Evolutionary conservation across 495 filamentous ascomycete genomes (phyloP).

Genomic region (Annulohypoxylon nitens): DNA sequence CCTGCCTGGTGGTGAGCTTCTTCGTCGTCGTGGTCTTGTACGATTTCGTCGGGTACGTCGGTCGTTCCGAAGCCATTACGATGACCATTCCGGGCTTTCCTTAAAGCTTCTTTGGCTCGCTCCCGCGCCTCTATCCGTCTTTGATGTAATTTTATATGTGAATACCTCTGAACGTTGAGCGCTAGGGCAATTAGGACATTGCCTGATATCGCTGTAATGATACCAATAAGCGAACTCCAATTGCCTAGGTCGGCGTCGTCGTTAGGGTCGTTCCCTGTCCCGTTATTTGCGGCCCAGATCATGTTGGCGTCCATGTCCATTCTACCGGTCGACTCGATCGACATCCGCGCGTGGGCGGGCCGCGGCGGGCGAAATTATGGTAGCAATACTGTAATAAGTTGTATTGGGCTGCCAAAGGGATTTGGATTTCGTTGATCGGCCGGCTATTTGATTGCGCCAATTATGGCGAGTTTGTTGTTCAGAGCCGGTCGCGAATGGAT

Average conservation of each 20-base stretch:
- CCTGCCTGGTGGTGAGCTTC: slow-evolving; percentile 55
- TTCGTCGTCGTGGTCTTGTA: slow-evolving; percentile 47
- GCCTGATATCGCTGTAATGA: slow-evolving; percentile 88
- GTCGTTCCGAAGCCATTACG: slow-evolving; percentile 47
- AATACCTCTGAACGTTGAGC: slow-evolving; percentile 96
- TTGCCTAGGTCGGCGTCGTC: slow-evolving; percentile 67
- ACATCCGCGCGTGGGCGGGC: slow-evolving; percentile 33
- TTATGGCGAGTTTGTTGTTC: slow-evolving; percentile 31
- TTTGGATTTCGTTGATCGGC: slow-evolving; percentile 10
- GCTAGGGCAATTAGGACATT: slow-evolving; percentile 95
- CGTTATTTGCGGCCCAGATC: slow-evolving; percentile 46
- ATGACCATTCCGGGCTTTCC: slow-evolving; percentile 51
- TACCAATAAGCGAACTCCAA: slow-evolving; percentile 95
- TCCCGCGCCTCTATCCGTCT: slow-evolving; percentile 56
- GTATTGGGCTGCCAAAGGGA: slow-evolving; percentile 10
- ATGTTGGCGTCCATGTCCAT: slow-evolving; percentile 30
- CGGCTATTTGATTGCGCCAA: slow-evolving; percentile 31
- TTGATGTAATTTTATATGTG: slow-evolving; percentile 80
- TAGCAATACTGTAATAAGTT: slow-evolving; percentile 13
- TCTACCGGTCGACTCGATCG: slow-evolving; percentile 36
- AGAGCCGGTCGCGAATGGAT: slow-evolving; percentile 25
- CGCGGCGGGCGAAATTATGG: slow-evolving; percentile 8
- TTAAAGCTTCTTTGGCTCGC: slow-evolving; percentile 65
- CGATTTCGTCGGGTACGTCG: slow-evolving; percentile 34
- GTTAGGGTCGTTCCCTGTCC: slow-evolving; percentile 51